Evolutionary conservation across 768 basidiomycete species (phyloP).

Genomic region (Serendipita vermifera): DNA sequence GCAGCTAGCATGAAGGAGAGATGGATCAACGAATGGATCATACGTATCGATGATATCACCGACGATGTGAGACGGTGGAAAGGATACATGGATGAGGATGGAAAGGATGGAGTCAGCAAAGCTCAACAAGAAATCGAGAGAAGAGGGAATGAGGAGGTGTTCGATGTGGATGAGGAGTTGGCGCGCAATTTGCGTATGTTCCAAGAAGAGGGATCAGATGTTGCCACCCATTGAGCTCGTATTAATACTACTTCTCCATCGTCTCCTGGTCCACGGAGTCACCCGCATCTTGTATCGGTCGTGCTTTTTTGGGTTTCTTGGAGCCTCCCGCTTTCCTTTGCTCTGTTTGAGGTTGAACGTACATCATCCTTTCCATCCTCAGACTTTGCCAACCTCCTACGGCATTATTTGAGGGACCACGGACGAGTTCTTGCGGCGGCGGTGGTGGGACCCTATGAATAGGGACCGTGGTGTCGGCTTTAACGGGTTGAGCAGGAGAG

Average conservation of each 20-base stretch:
- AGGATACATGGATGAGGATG: not conserved
- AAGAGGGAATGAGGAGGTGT: not conserved
- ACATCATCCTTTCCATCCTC: not conserved
- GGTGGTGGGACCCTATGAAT: not conserved
- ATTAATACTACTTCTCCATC: too few relatives aligned
- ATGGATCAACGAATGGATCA: constrained; percentile 5
- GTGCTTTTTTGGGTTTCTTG: too few relatives aligned
- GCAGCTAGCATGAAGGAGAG: not conserved
- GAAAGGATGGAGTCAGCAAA: not conserved
- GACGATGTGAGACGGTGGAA: constrained; percentile 8
- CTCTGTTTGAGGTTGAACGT: not conserved
- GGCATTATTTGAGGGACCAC: not conserved
- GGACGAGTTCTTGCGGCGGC: not conserved
- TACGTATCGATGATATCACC: not conserved
- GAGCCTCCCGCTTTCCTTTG: too few relatives aligned
- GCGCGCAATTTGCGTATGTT: not conserved
- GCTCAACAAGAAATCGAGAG: not conserved
- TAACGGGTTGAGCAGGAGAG: not conserved
- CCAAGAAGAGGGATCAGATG: not conserved
- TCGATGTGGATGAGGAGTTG: constrained; percentile 1
- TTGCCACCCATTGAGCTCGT: not conserved
- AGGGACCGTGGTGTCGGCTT: not conserved
- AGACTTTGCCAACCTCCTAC: not conserved
- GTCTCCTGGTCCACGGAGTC: too few relatives aligned
- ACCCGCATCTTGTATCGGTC: too few relatives aligned